A percentile compares a stretch with the other conserved stretches of the same genome.
These are phyloP conservation scores for Alisma plantagoaquatica DNA, from an alignment of 106 monocot genomes.

Conservation along the genomic window DNA sequence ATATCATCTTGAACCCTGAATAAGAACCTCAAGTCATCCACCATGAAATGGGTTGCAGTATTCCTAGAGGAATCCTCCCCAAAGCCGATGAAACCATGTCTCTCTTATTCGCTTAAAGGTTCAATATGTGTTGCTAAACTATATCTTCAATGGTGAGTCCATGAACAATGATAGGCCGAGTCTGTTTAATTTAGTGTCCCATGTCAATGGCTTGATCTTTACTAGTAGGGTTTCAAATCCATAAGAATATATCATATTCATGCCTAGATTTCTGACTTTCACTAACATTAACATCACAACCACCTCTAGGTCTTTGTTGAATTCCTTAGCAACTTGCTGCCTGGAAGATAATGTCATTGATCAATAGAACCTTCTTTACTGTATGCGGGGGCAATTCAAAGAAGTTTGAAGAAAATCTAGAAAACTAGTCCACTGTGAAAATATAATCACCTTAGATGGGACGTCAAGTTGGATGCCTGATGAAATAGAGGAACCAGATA, in stretches of 20 bases:
- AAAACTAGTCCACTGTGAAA: too few species aligned
- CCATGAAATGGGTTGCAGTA: conserved; percentile 38
- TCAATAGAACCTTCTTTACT: too few species aligned
- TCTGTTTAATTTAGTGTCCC: conserved; percentile 91
- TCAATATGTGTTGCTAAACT: conserved; percentile 93
- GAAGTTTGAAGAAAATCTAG: too few species aligned
- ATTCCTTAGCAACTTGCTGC: conserved; percentile 73
- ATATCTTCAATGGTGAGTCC: conserved; percentile 75
- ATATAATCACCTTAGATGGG: too few species aligned
- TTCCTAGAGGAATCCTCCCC: conserved; percentile 50
- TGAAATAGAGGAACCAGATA: too few species aligned
- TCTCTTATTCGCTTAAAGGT: conserved; percentile 86
- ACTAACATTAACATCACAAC: conserved; percentile 93
- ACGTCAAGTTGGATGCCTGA: too few species aligned
- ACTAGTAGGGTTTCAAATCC: conserved; percentile 93
- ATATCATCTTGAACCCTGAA: conserved; percentile 51
- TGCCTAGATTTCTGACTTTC: conserved; percentile 93
- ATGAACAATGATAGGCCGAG: conserved; percentile 81
- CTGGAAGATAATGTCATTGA: too few species aligned
- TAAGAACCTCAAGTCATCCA: conserved; percentile 65
- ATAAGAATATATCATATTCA: conserved; percentile 93
- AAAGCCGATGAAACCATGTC: conserved; percentile 83
- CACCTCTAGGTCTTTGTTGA: conserved; percentile 86
- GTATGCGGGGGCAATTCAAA: too few species aligned
- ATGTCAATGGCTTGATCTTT: conserved; percentile 98